Conservation (phyloP, 371 early-diverging fungal species). For the Lichtheimia ornata region DNA sequence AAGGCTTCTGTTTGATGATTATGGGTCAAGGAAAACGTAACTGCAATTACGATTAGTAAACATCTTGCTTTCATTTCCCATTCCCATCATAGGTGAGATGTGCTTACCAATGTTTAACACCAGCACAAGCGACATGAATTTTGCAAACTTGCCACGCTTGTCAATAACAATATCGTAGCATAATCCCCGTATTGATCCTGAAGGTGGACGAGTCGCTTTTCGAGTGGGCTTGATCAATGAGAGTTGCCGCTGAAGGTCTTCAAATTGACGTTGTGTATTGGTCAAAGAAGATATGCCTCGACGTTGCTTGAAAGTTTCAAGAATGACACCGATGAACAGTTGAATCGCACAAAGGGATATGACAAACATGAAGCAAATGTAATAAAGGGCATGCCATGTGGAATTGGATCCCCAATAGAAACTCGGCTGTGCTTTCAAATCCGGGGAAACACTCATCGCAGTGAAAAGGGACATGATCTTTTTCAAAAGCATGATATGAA, state of each 20-base stretch:
- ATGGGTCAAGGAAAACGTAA: constrained; percentile 27
- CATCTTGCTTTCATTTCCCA: neutral
- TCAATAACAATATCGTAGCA: constrained; percentile 52
- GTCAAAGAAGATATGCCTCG: constrained; percentile 54
- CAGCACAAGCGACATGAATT: constrained; percentile 34
- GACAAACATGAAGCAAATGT: constrained; percentile 55
- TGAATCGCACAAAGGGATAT: constrained; percentile 57
- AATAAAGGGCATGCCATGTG: constrained; percentile 47
- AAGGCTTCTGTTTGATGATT: constrained; percentile 1
- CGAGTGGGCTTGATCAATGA: constrained; percentile 46
- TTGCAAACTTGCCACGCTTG: constrained; percentile 45
- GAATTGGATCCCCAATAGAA: constrained; percentile 39
- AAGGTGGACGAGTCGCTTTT: constrained; percentile 36
- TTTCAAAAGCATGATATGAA: neutral
- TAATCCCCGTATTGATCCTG: constrained; percentile 26
- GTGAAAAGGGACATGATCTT: constrained; percentile 39
- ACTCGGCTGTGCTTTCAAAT: constrained; percentile 33
- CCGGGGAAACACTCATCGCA: constrained; percentile 40
- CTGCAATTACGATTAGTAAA: neutral
- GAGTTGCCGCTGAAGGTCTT: constrained; percentile 53
- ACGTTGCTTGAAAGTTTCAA: constrained; percentile 56
- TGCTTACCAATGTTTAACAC: constrained; percentile 33
- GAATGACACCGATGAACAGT: constrained; percentile 57
- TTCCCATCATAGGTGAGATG: no score
- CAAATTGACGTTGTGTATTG: constrained; percentile 51